Base-by-base conservation (phyloP, 148 eudicot genomes). In the Vaccinium darrowii region DNA sequence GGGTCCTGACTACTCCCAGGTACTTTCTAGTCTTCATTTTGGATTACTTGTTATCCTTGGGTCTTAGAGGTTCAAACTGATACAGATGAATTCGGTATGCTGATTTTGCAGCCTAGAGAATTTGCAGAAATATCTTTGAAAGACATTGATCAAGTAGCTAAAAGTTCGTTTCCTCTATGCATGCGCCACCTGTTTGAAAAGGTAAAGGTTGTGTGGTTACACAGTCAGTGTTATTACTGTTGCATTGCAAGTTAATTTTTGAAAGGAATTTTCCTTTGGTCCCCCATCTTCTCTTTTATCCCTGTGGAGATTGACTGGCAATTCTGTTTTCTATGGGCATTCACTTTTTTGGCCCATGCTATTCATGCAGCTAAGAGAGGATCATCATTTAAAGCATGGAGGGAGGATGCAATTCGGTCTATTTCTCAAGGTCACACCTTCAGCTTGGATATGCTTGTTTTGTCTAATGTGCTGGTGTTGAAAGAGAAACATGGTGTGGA, bases 361-460 rank as follows among this genome's bases (percentile, higher is more conserved):
- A 83, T 51, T 84, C 79, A 80, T 83, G 73, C 94, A 97, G 99
- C 91, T 97, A 84, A 91, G 92, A 90, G 98, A 97, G 87, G 99
- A 97, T 86, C 99, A 97, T 92, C 98, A 97, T 89, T 90, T 97
- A 88, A 95, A 91, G 91, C 92, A 93, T 89, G 99, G 99, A 90
- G 99, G 99, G 72, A 91, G 98, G 86, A 97, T 97, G 98, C 98
- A 95, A 82, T 84, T 97, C 85, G 98, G 99, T 90, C 92, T 97
- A 82, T 97, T 95, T 90, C 95, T 97, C 49, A 97, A 95, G 99
- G 99, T 97, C 71, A 75, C 62, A 78, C 84, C 7, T 50, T 88
- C 4, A 78, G 5, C 8, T 69, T 83, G 23, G 62, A 50, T 73
- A 86, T 53, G 58, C 15, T 1, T 74, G 69, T 58, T 43, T 75